These are phyloP conservation scores for Beauveria brongniartii DNA, from an alignment of 2,329 filamentous ascomycete species.

Conservation along the genomic window DNA sequence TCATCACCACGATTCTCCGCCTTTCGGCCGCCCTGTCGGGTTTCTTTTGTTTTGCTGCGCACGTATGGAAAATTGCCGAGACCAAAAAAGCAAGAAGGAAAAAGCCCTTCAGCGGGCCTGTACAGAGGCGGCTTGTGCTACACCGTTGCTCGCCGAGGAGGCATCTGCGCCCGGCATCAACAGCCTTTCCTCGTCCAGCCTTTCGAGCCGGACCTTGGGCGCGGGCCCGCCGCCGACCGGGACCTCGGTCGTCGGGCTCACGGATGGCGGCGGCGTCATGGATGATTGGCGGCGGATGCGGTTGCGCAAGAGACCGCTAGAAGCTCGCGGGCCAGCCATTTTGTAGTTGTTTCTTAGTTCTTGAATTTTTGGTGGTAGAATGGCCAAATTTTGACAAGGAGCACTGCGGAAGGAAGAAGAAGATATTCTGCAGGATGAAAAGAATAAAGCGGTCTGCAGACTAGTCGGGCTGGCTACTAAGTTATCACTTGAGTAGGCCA, in stretches of 20 bases:
- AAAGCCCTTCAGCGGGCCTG: neutral
- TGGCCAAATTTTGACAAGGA: too few species aligned
- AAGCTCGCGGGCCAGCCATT: conserved; percentile 14
- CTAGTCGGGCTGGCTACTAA: neutral
- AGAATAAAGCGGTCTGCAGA: too few species aligned
- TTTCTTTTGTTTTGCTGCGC: too few species aligned
- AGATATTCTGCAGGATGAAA: too few species aligned
- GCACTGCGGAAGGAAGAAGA: too few species aligned
- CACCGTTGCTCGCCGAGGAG: neutral
- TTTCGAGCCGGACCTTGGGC: conserved; percentile 5
- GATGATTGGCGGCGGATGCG: conserved; percentile 11
- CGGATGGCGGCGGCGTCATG: conserved; percentile 2
- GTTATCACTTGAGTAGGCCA: neutral
- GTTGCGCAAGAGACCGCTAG: conserved; percentile 12
- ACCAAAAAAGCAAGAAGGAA: too few species aligned
- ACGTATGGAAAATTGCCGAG: too few species aligned
- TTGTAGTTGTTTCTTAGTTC: too few species aligned
- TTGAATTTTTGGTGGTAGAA: too few species aligned
- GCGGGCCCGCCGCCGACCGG: neutral
- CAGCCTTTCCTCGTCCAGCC: conserved; percentile 2
- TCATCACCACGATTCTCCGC: too few species aligned
- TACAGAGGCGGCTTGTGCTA: neutral
- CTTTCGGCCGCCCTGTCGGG: too few species aligned
- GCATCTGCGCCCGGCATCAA: neutral
- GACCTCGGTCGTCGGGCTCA: conserved; percentile 6